Conservation (phyloP, 208 protist genomes). For the Leishmania martiniquensis region DNA sequence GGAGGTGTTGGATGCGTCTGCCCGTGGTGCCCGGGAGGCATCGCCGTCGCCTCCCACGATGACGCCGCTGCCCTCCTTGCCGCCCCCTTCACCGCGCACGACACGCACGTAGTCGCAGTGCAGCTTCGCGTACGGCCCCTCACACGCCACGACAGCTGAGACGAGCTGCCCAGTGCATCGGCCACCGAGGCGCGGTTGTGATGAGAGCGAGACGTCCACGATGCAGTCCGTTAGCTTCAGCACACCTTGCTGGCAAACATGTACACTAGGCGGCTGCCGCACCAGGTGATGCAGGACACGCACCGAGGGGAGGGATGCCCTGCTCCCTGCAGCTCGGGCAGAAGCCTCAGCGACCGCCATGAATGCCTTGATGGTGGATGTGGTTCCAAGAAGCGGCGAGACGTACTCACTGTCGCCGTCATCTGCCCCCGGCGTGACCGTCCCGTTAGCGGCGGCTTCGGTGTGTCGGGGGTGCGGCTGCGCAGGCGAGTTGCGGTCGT, state of each 20-base stretch:
- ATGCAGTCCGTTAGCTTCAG: slow-evolving; percentile 24
- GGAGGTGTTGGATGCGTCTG: background rate
- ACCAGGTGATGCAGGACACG: background rate
- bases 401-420: background rate
- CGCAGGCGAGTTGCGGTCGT: background rate
- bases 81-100: background rate
- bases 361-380: background rate
- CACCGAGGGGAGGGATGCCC: background rate
- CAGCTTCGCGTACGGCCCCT: slow-evolving; percentile 26
- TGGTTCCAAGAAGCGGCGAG: background rate
- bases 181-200: background rate
- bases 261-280: slow-evolving; percentile 10
- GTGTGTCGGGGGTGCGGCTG: background rate
- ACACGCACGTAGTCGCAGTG: slow-evolving; percentile 25
- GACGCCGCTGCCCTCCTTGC: background rate
- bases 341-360: background rate
- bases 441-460: background rate
- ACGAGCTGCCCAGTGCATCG: background rate
- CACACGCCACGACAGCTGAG: slow-evolving; percentile 15
- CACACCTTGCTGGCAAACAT: slow-evolving; percentile 31
- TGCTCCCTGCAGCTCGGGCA: background rate
- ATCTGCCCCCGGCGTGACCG: background rate
- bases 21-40: background rate
- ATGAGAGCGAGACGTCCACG: slow-evolving; percentile 14
- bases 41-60: background rate